Percentiles rank a stretch among this genome's conserved stretches.
Evolutionary conservation across 2,329 filamentous ascomycete species (phyloP).

Genomic region (Trichoderma sp.): DNA sequence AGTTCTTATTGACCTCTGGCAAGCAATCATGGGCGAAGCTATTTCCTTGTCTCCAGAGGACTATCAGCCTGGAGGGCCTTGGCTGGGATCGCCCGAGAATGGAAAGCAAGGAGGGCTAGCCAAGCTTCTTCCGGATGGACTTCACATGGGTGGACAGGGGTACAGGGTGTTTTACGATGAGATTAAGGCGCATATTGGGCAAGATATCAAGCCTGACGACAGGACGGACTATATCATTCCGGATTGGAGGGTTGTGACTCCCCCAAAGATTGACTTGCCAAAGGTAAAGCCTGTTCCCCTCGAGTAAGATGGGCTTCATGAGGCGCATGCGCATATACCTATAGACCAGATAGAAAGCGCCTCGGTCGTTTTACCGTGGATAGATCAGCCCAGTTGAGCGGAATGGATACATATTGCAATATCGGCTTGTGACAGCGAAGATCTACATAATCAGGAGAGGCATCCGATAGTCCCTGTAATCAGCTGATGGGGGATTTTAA

Average conservation of each 20-base stretch:
- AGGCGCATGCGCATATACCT: neutral
- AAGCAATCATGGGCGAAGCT: constrained; percentile 73
- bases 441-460: neutral
- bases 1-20: constrained; percentile 78
- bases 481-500: neutral
- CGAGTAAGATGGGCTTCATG: neutral
- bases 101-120: constrained; percentile 57
- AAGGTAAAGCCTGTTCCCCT: neutral
- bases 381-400: neutral
- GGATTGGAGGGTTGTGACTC: constrained; percentile 35
- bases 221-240: constrained; percentile 51
- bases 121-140: constrained; percentile 58
- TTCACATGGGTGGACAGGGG: constrained; percentile 59
- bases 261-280: constrained; percentile 2
- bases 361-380: neutral
- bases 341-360: neutral
- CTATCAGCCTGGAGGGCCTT: constrained; percentile 53
- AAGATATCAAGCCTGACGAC: constrained; percentile 47
- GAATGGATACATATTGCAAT: neutral
- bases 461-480: neutral
- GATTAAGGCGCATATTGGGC: constrained; percentile 53
- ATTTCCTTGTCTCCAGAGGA: constrained; percentile 61
- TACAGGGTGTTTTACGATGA: constrained; percentile 58
- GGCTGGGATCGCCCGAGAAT: constrained; percentile 55
- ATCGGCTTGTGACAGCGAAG: neutral